A percentile compares a stretch with the other conserved stretches of the same genome.
Evolutionary conservation across 164 flowering plant species (phyloP).

Genomic region (Cinnamomum micranthum): DNA sequence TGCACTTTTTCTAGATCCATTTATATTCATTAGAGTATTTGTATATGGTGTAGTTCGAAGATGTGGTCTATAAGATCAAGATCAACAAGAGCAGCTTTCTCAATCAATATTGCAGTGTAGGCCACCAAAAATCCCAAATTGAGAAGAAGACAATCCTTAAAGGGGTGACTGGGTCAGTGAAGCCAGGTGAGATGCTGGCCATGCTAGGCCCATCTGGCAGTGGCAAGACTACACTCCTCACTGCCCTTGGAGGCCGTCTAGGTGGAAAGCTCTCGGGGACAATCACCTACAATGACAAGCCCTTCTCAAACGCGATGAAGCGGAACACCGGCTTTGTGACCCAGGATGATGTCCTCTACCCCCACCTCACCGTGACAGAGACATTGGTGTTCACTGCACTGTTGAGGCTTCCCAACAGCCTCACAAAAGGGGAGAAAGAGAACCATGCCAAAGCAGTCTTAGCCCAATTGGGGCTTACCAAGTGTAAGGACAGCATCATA

Average conservation of each 20-base stretch:
- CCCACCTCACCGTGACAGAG: conserved; percentile 66
- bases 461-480: conserved; percentile 38
- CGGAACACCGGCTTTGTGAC: conserved; percentile 69
- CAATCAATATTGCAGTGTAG: background rate
- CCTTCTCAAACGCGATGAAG: conserved; percentile 45
- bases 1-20: background rate
- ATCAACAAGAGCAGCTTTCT: background rate
- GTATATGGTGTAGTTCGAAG: conserved; percentile 40
- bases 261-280: conserved; percentile 36
- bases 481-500: conserved; percentile 51
- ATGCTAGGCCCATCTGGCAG: conserved; percentile 86
- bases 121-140: background rate
- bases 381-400: conserved; percentile 69
- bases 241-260: conserved; percentile 66
- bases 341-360: conserved; percentile 65
- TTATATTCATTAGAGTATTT: conserved; percentile 16
- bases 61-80: conserved; percentile 46
- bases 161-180: conserved; percentile 52
- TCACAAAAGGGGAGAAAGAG: conserved; percentile 38
- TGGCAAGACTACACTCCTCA: conserved; percentile 75
- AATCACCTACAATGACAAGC: conserved; percentile 59
- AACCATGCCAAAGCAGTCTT: conserved; percentile 49
- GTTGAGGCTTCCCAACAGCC: conserved; percentile 51
- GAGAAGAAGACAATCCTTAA: conserved; percentile 47
- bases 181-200: conserved; percentile 76